Base-by-base conservation (phyloP, 2,329 filamentous ascomycete genomes). In the Fusarium pininemorale region DNA sequence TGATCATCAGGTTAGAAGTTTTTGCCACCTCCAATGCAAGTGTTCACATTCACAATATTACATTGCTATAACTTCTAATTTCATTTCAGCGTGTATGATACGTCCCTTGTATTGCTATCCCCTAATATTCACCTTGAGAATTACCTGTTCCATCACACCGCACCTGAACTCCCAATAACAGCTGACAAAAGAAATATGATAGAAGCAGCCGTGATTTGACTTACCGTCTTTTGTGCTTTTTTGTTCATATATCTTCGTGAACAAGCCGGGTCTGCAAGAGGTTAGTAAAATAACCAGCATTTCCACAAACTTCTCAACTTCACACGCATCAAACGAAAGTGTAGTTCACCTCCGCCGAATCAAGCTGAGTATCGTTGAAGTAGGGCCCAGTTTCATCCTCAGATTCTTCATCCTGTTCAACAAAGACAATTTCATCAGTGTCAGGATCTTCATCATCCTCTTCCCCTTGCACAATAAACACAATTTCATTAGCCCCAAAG, bases 11-110 rank as follows among this genome's bases (percentile, higher is more conserved):
- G 7, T 9, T 9, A 38, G 18, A 16, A 28, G 18, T 2, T 16
- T 26, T 16, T 9, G 5, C 8, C 24, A 13, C 32, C 13, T 12
- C 6, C 2, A 6, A 3, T 1, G 15, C 7, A 1, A 38, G 24
- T 24, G 24, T 24, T 24, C 24, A 24, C 24, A 24, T 24, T 24
- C 24, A 24, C 24, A 24, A 24, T 24, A 24, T 24, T 24, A 24
- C 24, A 24, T 24, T 24, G 24, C 24, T 24, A 24, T 24, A 24
- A 24, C 24, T 24, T 24, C 24, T 24, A 24, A 12, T 11, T 16
- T 15, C 6, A 22, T n/a, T 39, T 38, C 0, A 16, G 1, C 0
- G 16, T 13, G 7, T 5, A 18, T 18, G 3, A 11, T 13, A 2
- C 4, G 11, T 16, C 4, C 24, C 8, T n/a, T 35, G 8, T n/a